Percentiles rank a stretch among this genome's conserved stretches.
phyloP scores from a whole-genome alignment of 805 yeast genomes.

The Cyberlindnera xishuangbannaensis region DNA sequence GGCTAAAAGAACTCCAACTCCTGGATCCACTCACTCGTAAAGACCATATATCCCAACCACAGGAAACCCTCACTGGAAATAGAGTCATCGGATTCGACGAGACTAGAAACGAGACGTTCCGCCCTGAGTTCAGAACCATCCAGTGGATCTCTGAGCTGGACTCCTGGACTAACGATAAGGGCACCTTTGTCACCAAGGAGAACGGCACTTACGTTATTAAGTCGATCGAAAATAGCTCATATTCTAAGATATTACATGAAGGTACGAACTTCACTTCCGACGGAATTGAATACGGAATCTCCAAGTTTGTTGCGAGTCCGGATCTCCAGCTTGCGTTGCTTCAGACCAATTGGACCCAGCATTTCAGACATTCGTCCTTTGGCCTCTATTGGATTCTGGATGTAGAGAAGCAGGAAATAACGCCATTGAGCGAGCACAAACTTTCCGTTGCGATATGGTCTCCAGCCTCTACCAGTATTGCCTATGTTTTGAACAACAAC shows the following conservation, averaged over 20 bases:
- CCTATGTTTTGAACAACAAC: constrained; percentile 65
- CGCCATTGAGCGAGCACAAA: constrained; percentile 25
- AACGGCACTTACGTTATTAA: constrained; percentile 48
- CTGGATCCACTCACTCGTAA: constrained; percentile 9
- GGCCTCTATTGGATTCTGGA: constrained; percentile 40
- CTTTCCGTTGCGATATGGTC: constrained; percentile 60
- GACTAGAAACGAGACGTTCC: constrained; percentile 51
- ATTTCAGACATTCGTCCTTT: constrained; percentile 49
- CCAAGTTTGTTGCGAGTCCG: constrained; percentile 58
- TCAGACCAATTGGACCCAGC: constrained; percentile 53
- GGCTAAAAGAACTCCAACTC: constrained; percentile 4
- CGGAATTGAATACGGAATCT: constrained; percentile 39
- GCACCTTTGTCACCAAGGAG: constrained; percentile 54
- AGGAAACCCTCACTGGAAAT: too few relatives aligned
- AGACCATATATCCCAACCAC: neutral
- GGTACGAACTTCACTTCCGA: constrained; percentile 40
- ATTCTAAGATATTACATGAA: constrained; percentile 41
- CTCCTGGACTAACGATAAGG: constrained; percentile 49
- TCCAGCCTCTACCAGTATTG: constrained; percentile 60
- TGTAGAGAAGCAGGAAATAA: constrained; percentile 23
- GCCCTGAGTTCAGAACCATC: constrained; percentile 45
- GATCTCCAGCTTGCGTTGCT: constrained; percentile 54
- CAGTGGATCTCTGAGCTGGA: constrained; percentile 64
- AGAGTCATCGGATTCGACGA: constrained; percentile 31
- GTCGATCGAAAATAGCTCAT: constrained; percentile 39